Conservation (phyloP, 441 rosid genomes). For the Arabidopsis lyrata region DNA sequence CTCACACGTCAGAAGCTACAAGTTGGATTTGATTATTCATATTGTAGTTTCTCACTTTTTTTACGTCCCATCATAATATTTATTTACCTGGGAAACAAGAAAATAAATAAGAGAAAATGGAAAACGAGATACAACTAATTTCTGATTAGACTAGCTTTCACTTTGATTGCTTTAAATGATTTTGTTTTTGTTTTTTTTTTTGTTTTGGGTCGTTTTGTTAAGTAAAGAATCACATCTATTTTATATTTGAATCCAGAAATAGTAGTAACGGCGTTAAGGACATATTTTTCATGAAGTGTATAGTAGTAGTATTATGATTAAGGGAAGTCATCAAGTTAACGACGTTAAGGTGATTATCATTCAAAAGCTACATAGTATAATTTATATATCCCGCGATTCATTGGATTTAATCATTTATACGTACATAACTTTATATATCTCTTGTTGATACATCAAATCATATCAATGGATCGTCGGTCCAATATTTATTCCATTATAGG, state of each 20-base stretch:
- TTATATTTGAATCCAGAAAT: no score
- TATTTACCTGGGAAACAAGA: no score
- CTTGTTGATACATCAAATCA: constrained; percentile 48
- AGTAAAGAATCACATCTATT: no score
- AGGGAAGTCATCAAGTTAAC: constrained; percentile 15
- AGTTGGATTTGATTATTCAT: constrained; percentile 42
- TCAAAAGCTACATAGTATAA: constrained; percentile 11
- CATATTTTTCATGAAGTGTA: constrained; percentile 1
- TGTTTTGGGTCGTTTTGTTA: no score
- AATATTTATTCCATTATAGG: constrained; percentile 36
- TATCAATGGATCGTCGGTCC: constrained; percentile 33
- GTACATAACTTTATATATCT: background rate
- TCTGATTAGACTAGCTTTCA: no score
- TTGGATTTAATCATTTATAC: background rate
- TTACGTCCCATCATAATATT: constrained; percentile 40
- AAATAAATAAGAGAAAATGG: no score
- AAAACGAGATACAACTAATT: no score
- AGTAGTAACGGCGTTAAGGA: background rate
- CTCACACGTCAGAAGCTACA: constrained; percentile 27
- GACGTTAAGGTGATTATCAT: constrained; percentile 30
- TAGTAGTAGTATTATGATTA: background rate
- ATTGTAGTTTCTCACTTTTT: constrained; percentile 34
- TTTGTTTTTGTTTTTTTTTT: no score
- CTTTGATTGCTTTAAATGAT: no score
- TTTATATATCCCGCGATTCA: constrained; percentile 28